Conservation (phyloP, 2,329 filamentous ascomycete genomes). For the Fusarium sororula region DNA sequence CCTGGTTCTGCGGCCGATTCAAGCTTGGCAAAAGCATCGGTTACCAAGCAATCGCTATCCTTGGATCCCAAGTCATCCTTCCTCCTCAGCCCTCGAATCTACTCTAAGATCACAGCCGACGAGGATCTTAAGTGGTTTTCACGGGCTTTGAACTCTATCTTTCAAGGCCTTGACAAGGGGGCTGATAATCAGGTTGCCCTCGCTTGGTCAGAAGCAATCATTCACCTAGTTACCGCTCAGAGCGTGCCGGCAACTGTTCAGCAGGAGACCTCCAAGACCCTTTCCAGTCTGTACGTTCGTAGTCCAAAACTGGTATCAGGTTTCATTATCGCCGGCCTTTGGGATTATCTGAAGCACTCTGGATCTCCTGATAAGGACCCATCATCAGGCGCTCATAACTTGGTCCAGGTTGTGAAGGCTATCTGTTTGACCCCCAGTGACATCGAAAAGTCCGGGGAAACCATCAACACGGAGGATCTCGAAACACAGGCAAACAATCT, state of each 20-base stretch:
- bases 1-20: slow-evolving; percentile 60
- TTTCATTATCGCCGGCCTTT: slow-evolving; percentile 77
- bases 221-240: slow-evolving; percentile 78
- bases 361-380: slow-evolving; percentile 80
- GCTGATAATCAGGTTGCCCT: slow-evolving; percentile 60
- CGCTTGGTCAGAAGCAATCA: slow-evolving; percentile 84
- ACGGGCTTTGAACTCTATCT: slow-evolving; percentile 72
- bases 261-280: slow-evolving; percentile 66
- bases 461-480: slow-evolving; percentile 59
- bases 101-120: slow-evolving; percentile 77
- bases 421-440: slow-evolving; percentile 70
- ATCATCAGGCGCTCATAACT: slow-evolving; percentile 70
- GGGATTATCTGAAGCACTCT: slow-evolving; percentile 78
- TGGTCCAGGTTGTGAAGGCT: slow-evolving; percentile 69
- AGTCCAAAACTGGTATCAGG: slow-evolving; percentile 66
- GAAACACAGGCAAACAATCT: slow-evolving; percentile 79
- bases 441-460: slow-evolving; percentile 52
- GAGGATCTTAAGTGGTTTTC: slow-evolving; percentile 84
- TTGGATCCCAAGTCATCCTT: slow-evolving; percentile 87
- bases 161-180: slow-evolving; percentile 62
- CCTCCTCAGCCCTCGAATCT: slow-evolving; percentile 84
- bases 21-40: slow-evolving; percentile 64
- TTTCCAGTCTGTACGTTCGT: slow-evolving; percentile 72
- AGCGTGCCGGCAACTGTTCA: slow-evolving; percentile 69
- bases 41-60: slow-evolving; percentile 72